Base-by-base conservation (phyloP, 192 early-diverging fungal species). In the Dissophora ornata region DNA sequence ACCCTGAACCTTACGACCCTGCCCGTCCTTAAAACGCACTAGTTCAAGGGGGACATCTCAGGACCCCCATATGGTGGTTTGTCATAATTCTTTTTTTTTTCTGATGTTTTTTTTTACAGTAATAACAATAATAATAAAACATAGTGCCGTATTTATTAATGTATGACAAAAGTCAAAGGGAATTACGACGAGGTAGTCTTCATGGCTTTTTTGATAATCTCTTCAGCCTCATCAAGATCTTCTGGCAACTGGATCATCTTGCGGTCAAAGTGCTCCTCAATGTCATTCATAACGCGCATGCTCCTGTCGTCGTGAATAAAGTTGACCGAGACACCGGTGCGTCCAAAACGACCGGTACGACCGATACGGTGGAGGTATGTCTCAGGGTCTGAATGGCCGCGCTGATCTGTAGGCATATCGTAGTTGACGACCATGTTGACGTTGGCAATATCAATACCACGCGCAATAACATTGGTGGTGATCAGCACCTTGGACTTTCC, bases 321-420 rank as follows among this genome's bases (percentile, higher is more conserved):
- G 81, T 98, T 99, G 80, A 99, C 93, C 56, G 90, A 90, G 11
- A 96, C 93, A 13, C 97, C 97, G 0, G 89, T 92, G 58, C 97
- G 92, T 6, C 97, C 97, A 69, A 99, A 99, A 47, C 97, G 86
- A 54, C 97, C 97, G 1, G 97, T 99, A 59, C 97, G 91, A 7
- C 97, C 97, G 73, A 99, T 98, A 62, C 97, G 91, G 81, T 99
- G 97, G 38, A 99, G 83, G 66, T 99, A 99, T 0, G 97, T 97
- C 65, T 98, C 96, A 24, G 87, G 88, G 64, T 99, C 97, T 0
- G 95, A 92, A 25, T 57, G 74, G 5, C 75, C 77, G 18, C 80
- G 64, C 28, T 69, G 81, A 29, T 92, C 91, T 21, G 92, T 57
- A 10, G 97, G 97, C 44, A 99, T 88, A 67, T 99, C 97, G 55